phyloP scores from a whole-genome alignment of 768 basidiomycete species.

The Clavulina sp. region DNA sequence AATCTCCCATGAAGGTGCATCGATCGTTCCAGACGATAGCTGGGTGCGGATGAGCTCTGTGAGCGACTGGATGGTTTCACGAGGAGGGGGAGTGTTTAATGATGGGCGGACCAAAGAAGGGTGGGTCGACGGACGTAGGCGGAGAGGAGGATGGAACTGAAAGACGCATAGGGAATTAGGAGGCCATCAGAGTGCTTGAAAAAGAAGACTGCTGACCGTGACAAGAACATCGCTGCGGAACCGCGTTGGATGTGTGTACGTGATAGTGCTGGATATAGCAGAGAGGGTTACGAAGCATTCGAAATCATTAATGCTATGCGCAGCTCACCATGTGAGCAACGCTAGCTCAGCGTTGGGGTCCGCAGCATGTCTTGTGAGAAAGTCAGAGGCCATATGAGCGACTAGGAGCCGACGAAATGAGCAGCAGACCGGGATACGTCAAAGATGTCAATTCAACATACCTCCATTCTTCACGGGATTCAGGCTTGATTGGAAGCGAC shows the following conservation, averaged over 20 bases:
- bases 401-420: constrained; percentile 25
- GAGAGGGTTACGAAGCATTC: too few relatives aligned
- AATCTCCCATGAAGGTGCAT: constrained; percentile 71
- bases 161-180: neutral
- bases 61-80: constrained; percentile 35
- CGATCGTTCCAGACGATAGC: constrained; percentile 62
- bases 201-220: neutral
- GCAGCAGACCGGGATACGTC: neutral
- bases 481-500: constrained; percentile 71
- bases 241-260: constrained; percentile 57
- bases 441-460: constrained; percentile 16
- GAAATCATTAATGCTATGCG: constrained; percentile 41
- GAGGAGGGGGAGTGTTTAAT: constrained; percentile 19
- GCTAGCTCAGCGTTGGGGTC: constrained; percentile 55
- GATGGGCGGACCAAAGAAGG: constrained; percentile 3
- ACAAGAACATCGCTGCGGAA: constrained; percentile 81
- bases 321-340: constrained; percentile 61
- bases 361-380: constrained; percentile 48
- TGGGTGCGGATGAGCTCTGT: constrained; percentile 47
- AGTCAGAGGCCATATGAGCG: constrained; percentile 63
- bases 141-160: constrained; percentile 16
- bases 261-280: neutral
- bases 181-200: neutral
- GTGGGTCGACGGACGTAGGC: constrained; percentile 12
- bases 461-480: constrained; percentile 80